A percentile compares a stretch with the other conserved stretches of the same genome.
Evolutionary conservation across 805 yeast genomes (phyloP).

Genomic region (Candida stauntonica): DNA sequence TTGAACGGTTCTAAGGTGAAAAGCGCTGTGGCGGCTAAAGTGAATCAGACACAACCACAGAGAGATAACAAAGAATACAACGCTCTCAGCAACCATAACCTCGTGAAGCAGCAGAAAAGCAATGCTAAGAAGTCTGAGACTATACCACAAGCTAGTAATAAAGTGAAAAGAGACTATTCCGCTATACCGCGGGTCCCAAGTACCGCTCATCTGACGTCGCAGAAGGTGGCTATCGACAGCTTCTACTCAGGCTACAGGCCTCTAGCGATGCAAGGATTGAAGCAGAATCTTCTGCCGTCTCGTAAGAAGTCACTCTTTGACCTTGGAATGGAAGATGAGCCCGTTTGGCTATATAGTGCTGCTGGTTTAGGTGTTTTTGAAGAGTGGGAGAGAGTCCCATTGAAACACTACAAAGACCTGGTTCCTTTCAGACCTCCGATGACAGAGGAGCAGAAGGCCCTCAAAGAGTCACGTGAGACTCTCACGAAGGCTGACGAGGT

Average conservation of each 20-base stretch:
- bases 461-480: slow-evolving; percentile 3
- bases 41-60: too few relatives aligned
- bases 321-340: slow-evolving; percentile 15
- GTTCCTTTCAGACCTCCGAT: slow-evolving; percentile 33
- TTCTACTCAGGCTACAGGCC: slow-evolving; percentile 25
- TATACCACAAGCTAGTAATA: neutral
- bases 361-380: slow-evolving; percentile 32
- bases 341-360: slow-evolving; percentile 34
- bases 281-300: slow-evolving; percentile 29
- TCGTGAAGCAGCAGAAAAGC: slow-evolving; percentile 2
- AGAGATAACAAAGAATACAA: slow-evolving; percentile 19
- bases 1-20: slow-evolving; percentile 7
- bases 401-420: slow-evolving; percentile 17
- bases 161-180: slow-evolving; percentile 19
- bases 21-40: slow-evolving; percentile 19
- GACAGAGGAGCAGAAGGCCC: slow-evolving; percentile 6
- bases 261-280: slow-evolving; percentile 22
- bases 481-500: slow-evolving; percentile 2
- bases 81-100: slow-evolving; percentile 26
- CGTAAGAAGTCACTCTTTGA: slow-evolving; percentile 25
- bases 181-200: slow-evolving; percentile 23
- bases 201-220: slow-evolving; percentile 16
- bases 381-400: slow-evolving; percentile 28
- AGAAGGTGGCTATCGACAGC: slow-evolving; percentile 17
- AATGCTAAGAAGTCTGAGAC: neutral